Conservation (phyloP, 2,329 filamentous ascomycete genomes). For the Metarhizium anisopliae region DNA sequence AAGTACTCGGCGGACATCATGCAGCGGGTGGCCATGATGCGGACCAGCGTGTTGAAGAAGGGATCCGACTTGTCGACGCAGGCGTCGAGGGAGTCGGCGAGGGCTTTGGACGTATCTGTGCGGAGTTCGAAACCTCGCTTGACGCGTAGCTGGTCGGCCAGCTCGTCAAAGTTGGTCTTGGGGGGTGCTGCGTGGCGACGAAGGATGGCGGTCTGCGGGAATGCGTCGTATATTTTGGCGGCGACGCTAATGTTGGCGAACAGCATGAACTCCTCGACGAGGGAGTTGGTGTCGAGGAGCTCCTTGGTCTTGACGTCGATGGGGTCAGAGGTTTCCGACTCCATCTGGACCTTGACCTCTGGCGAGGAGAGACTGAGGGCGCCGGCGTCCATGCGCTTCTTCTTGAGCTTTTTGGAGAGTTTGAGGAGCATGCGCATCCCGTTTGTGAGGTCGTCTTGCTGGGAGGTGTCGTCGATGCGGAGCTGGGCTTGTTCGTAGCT, state of each 20-base stretch:
- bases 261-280: constrained; percentile 99
- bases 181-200: constrained; percentile 88
- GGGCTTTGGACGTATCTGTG: constrained; percentile 80
- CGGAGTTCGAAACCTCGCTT: constrained; percentile 74
- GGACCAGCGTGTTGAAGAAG: constrained; percentile 97
- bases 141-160: constrained; percentile 80
- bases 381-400: constrained; percentile 93
- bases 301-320: constrained; percentile 95
- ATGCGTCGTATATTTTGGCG: constrained; percentile 78
- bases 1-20: constrained; percentile 99
- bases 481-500: constrained; percentile 95
- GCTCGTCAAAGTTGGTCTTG: constrained; percentile 92
- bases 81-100: constrained; percentile 82
- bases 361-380: constrained; percentile 94
- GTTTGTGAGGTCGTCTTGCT: constrained; percentile 80
- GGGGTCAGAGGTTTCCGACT: constrained; percentile 92
- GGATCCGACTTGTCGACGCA: constrained; percentile 75
- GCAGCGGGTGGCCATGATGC: constrained; percentile 94
- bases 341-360: constrained; percentile 90
- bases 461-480: constrained; percentile 80
- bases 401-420: constrained; percentile 85
- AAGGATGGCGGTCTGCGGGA: constrained; percentile 90
- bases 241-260: constrained; percentile 96
- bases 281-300: constrained; percentile 87
- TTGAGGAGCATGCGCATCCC: constrained; percentile 81